These are phyloP conservation scores for Penicillium sp. DNA, from an alignment of 2,329 filamentous ascomycete species.

Conservation along the genomic window DNA sequence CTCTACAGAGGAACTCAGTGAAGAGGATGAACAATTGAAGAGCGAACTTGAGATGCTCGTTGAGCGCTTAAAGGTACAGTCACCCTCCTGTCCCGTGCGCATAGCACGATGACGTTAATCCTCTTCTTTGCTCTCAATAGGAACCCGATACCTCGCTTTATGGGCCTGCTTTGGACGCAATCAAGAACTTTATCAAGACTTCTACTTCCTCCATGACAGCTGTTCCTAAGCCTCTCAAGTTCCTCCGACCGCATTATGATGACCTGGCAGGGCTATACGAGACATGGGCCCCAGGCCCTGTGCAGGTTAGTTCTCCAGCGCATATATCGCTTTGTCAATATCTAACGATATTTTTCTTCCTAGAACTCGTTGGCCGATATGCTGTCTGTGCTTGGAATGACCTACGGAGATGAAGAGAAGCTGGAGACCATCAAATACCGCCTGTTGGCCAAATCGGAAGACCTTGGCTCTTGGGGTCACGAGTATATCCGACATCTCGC, in stretches of 20 bases:
- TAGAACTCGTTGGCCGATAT: constrained; percentile 82
- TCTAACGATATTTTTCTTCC: constrained; percentile 10
- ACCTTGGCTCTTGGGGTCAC: constrained; percentile 96
- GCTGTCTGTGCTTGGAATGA: constrained; percentile 97
- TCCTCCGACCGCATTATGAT: constrained; percentile 94
- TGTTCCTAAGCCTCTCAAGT: constrained; percentile 96
- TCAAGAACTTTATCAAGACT: constrained; percentile 98
- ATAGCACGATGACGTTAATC: constrained; percentile 27
- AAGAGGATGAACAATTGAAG: constrained; percentile 98
- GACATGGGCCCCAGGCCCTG: constrained; percentile 75
- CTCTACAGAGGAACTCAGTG: constrained; percentile 81
- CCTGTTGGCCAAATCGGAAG: constrained; percentile 80
- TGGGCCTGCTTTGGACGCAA: constrained; percentile 86
- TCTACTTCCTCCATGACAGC: constrained; percentile 99
- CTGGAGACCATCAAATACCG: constrained; percentile 96
- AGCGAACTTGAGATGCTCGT: constrained; percentile 97
- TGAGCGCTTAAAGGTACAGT: constrained; percentile 78
- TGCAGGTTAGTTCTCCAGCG: constrained; percentile 63
- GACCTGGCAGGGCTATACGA: constrained; percentile 84
- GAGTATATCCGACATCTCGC: constrained; percentile 97
- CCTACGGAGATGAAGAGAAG: constrained; percentile 92
- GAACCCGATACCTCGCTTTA: constrained; percentile 85
- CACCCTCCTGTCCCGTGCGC: constrained; percentile 1
- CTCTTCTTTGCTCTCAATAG: constrained; percentile 45
- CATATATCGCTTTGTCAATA: neutral